Evolutionary conservation across 768 basidiomycete genomes (phyloP), one percentile per base, ranked within the genome.

Genomic region (Lentinula lateritia): DNA sequence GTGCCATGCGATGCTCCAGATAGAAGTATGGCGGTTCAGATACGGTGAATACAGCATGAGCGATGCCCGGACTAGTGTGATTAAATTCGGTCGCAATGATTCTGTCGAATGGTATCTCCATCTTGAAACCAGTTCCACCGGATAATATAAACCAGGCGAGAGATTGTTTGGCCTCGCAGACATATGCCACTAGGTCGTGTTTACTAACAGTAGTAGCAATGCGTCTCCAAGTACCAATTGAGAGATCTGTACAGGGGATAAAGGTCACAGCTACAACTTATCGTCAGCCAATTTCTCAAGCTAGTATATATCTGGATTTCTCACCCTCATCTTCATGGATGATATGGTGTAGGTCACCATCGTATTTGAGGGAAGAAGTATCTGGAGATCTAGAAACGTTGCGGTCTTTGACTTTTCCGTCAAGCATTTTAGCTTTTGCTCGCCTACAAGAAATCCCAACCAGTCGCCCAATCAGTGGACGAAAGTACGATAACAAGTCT

Each of bases 111-210:
- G 89, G 83, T 16, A 93, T 79, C 63, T 90, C 89, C 88, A 93
- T 93, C 72, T 93, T 93, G 80, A 92, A 93, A 18, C 88, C 83
- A 64, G 81, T 81, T 20, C 88, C 89, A 0, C 75, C 78, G 6
- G 88, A 88, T 45, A 85, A 83, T 60, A 93, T 87, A 71, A 87
- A 93, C 92, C 92, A 93, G 4, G 83, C 83, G 34, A 93, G 74
- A 67, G 81, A 85, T 45, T 80, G 84, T 66, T 83, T 88, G 45
- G 70, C 63, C 23, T 92, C 87, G 70, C 83, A 92, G 12, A 89
- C 76, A 71, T 92, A 93, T 1, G 89, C 88, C 38, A 93, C 78
- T 8, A 93, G 78, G 71, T 91, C 90, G 64, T 87, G 80, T 58
- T 81, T 82, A 64, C 73, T 75, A 4, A 75, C 68, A 23, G 77